Base-by-base conservation (phyloP, 177 flowering plant genomes). In the Vitis hybrid region DNA sequence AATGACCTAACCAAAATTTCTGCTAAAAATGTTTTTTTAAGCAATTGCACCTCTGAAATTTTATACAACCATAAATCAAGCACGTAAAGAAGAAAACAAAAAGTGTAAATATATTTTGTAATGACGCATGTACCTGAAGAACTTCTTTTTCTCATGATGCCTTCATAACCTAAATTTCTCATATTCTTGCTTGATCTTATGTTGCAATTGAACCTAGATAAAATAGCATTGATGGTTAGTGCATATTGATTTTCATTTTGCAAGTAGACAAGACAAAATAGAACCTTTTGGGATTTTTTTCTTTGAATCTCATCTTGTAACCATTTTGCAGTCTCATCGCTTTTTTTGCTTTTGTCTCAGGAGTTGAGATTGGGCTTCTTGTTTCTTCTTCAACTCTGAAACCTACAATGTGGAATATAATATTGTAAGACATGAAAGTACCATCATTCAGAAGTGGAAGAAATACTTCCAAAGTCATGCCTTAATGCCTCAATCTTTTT, bases 111-210 rank as follows among this genome's bases (percentile, higher is more conserved):
- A 1, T 58, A 16, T 18, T 29, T 29, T 26, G 5, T 48, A 57
- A 63, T 4, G 26, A 22, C 9, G 20, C 19, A 12, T n/a, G 66
- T 83, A 96, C 99, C 97, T 94, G 98, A 49, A 96, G 89, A 75
- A 96, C 98, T 81, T 96, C 97, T 68, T 96, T 96, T 74, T 96
- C 99, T 50, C 98, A 76, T 52, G 93, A 87, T 45, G 95, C 94
- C 79, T 94, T 96, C 98, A 96, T 65, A 75, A 67, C 70, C 99
- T 83, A 76, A 93, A 96, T 70, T 93, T 97, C 78, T 96, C 99
- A 29, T 97, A 92, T 72, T 96, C 99, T 76, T 94, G 98, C 82
- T 96, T 96, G 65, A 96, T 94, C 78, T 94, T 96, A 58, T 96
- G 97, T 82, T 96, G 99, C 60, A 96, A 76, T 81, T 96, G 97